phyloP scores from a whole-genome alignment of 208 protist species.

The Leishmania guyanensis region DNA sequence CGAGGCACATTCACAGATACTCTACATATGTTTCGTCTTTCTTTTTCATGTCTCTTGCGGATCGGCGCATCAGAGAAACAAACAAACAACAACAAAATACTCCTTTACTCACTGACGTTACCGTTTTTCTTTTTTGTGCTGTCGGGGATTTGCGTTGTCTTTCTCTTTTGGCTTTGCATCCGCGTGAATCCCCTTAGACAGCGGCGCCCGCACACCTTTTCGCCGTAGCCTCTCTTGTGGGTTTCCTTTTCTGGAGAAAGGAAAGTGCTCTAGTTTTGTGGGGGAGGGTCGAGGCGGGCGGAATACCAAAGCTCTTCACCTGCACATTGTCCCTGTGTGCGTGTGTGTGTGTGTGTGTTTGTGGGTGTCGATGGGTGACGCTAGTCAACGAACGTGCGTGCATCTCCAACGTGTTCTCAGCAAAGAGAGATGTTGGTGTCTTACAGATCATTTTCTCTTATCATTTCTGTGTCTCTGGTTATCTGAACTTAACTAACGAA shows the following conservation, averaged over 20 bases:
- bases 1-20: not conserved
- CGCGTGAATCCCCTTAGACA: not conserved
- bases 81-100: not conserved
- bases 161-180: not conserved
- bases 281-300: not conserved
- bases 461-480: not conserved
- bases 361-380: not conserved
- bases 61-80: not conserved
- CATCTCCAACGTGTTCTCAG: no score
- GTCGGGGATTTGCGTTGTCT: not conserved
- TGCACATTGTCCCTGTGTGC: not conserved
- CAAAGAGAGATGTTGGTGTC: not conserved
- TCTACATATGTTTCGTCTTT: not conserved
- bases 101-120: not conserved
- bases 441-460: not conserved
- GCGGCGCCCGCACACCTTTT: not conserved
- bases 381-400: not conserved
- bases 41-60: not conserved
- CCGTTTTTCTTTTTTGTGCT: not conserved
- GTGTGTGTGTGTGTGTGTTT: conserved; percentile 2
- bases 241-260: not conserved
- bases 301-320: not conserved
- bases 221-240: not conserved
- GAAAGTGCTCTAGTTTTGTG: not conserved
- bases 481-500: conserved; percentile 1